Evolutionary conservation across 2,329 filamentous ascomycete genomes (phyloP).

Genomic region (Acarospora socialis): DNA sequence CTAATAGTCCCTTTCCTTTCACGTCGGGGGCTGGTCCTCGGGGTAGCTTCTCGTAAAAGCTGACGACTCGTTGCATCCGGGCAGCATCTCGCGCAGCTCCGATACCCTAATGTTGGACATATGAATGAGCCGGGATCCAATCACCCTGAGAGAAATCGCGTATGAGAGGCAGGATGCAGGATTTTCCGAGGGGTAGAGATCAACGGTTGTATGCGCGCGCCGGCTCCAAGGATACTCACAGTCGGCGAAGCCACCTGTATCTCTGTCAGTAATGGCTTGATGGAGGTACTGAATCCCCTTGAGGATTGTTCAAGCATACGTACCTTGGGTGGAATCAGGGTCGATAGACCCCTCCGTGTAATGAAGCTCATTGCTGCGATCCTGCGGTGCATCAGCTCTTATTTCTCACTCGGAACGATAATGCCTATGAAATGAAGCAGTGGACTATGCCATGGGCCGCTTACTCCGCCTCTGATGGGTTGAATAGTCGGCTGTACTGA

Average conservation of each 20-base stretch:
- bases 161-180: too few relatives aligned
- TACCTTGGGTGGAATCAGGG: slow-evolving; percentile 98
- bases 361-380: slow-evolving; percentile 95
- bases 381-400: too few relatives aligned
- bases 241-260: slow-evolving; percentile 64
- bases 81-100: slow-evolving; percentile 89
- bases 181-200: neutral
- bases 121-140: too few relatives aligned
- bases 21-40: slow-evolving; percentile 75
- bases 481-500: too few relatives aligned
- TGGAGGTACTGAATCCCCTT: neutral
- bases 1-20: slow-evolving; percentile 68
- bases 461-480: too few relatives aligned
- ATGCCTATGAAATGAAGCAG: too few relatives aligned
- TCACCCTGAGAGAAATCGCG: too few relatives aligned
- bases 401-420: too few relatives aligned
- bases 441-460: too few relatives aligned
- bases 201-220: neutral
- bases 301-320: slow-evolving; percentile 17
- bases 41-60: slow-evolving; percentile 97
- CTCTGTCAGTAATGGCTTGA: slow-evolving; percentile 3
- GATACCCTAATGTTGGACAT: too few relatives aligned
- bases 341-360: slow-evolving; percentile 81
- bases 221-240: slow-evolving; percentile 46
- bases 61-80: slow-evolving; percentile 95